Evolutionary conservation across 2,329 filamentous ascomycete species (phyloP).

Genomic region (Trichoderma atrobrunneum): DNA sequence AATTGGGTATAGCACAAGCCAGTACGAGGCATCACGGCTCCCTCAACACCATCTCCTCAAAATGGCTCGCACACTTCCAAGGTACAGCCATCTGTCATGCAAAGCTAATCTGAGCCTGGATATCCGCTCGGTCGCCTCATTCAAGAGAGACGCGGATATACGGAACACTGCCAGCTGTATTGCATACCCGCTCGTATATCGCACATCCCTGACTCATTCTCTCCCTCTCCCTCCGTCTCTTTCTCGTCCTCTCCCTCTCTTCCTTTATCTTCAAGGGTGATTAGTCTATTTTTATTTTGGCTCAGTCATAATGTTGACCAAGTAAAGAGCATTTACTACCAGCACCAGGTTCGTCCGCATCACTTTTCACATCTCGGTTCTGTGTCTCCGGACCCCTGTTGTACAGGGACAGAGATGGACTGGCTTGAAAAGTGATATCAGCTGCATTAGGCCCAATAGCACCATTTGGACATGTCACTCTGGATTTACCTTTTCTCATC

Average conservation of each 20-base stretch:
- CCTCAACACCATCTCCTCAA: background rate
- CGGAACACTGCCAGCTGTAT: background rate
- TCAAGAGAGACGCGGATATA: background rate
- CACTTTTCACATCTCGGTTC: background rate
- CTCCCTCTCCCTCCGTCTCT: background rate
- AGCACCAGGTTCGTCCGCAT: background rate
- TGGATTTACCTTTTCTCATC: background rate
- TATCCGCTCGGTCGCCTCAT: background rate
- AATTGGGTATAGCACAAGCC: background rate
- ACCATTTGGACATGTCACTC: constrained; percentile 8
- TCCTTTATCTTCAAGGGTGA: background rate
- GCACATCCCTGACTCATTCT: background rate
- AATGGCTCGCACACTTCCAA: background rate
- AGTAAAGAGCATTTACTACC: background rate
- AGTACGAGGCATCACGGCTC: background rate
- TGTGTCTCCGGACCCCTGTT: constrained; percentile 4
- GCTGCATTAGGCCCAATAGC: constrained; percentile 1
- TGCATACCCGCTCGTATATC: background rate
- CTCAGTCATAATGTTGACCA: background rate
- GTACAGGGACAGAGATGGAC: background rate
- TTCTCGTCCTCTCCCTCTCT: background rate
- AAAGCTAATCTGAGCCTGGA: background rate
- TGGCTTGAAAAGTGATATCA: constrained; percentile 6
- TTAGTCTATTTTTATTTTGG: background rate
- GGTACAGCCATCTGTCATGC: background rate